phyloP scores from a whole-genome alignment of 116 monocot species.

The Dioscorea cayenensis region DNA sequence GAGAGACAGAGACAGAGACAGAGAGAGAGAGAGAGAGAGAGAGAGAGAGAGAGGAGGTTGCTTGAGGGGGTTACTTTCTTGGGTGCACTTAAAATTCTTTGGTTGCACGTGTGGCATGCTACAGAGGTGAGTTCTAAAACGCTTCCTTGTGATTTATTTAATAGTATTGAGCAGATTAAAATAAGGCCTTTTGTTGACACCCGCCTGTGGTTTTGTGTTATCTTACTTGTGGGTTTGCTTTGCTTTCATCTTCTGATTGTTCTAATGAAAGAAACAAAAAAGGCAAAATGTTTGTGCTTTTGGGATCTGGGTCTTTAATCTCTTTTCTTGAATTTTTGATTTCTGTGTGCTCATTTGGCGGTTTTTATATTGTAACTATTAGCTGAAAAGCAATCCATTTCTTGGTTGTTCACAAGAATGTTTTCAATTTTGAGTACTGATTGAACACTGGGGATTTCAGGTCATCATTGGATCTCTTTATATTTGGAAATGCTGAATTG shows the following conservation, averaged over 20 bases:
- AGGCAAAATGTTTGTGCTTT: background rate
- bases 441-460: background rate
- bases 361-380: background rate
- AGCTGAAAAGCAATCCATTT: background rate
- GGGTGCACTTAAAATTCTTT: no score
- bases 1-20: background rate
- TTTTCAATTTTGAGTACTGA: background rate
- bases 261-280: background rate
- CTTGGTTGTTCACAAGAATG: no score
- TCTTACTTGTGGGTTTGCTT: background rate
- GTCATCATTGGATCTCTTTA: background rate
- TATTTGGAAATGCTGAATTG: background rate
- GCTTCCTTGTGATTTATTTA: background rate
- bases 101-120: background rate
- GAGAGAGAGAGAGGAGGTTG: background rate
- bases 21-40: background rate
- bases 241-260: background rate
- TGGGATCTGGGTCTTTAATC: background rate
- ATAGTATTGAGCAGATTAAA: background rate
- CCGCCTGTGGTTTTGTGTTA: background rate
- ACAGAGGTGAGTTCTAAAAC: background rate
- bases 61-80: background rate
- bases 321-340: no score
- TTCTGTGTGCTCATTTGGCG: background rate
- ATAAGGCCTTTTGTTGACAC: conserved; percentile 5